These are phyloP conservation scores for Scutellaria galericulata DNA, from an alignment of 257 asterid species.

Conservation along the genomic window DNA sequence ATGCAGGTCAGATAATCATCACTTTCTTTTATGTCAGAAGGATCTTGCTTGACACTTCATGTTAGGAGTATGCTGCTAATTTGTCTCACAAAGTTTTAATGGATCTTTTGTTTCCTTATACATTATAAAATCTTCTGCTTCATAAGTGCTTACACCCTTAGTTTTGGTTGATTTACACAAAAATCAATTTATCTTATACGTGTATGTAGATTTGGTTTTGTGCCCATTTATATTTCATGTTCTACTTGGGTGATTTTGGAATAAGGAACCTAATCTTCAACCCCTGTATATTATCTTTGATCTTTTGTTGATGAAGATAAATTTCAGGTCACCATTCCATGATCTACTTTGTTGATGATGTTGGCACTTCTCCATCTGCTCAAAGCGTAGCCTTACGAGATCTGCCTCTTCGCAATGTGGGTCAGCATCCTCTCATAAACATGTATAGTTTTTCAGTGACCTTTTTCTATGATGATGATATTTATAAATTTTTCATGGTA, in stretches of 20 bases:
- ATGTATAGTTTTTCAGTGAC: conserved; percentile 34
- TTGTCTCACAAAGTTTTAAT: background rate
- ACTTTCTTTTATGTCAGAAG: conserved; percentile 25
- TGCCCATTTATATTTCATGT: conserved; percentile 10
- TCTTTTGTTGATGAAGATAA: conserved; percentile 26
- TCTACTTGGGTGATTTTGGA: conserved; percentile 19
- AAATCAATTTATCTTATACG: background rate
- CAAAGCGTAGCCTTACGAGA: conserved; percentile 94
- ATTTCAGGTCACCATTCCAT: conserved; percentile 91
- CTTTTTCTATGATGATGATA: conserved; percentile 34
- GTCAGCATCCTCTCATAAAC: conserved; percentile 83
- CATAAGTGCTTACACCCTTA: background rate
- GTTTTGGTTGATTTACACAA: conserved; percentile 13
- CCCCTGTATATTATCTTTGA: conserved; percentile 26
- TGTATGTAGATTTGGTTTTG: conserved; percentile 12
- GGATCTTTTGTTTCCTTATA: background rate
- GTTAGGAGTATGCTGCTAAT: conserved; percentile 15
- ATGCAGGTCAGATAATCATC: conserved; percentile 75
- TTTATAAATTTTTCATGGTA: conserved; percentile 33
- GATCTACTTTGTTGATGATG: conserved; percentile 96
- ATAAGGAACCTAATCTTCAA: conserved; percentile 9
- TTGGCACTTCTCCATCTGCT: conserved; percentile 95
- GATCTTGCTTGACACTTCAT: conserved; percentile 26
- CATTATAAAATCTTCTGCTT: background rate
- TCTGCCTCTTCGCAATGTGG: conserved; percentile 99